Percentiles rank a stretch among this genome's conserved stretches.
phyloP scores from a whole-genome alignment of 2,329 filamentous ascomycete genomes.

The Lasiodiplodia theobromae region DNA sequence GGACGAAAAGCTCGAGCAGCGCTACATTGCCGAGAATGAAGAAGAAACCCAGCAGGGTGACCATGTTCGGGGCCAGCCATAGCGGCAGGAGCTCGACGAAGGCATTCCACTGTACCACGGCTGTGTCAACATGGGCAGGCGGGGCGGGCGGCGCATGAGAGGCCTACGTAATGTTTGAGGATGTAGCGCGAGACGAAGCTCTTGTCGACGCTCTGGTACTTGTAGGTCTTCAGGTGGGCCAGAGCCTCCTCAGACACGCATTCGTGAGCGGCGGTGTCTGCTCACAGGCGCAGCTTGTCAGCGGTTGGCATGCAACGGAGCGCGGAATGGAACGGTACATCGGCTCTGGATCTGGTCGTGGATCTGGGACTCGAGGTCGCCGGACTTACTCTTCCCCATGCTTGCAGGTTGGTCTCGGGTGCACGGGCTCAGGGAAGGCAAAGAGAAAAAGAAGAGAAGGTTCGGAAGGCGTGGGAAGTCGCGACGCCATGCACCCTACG shows the following conservation, averaged over 20 bases:
- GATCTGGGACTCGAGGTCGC: conserved; percentile 30
- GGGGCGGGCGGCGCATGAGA: conserved; percentile 24
- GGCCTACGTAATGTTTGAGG: conserved; percentile 88
- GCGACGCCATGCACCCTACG: conserved; percentile 12
- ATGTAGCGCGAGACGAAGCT: conserved; percentile 93
- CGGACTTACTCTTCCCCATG: conserved; percentile 32
- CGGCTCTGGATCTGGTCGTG: conserved; percentile 28
- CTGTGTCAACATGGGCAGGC: conserved; percentile 35
- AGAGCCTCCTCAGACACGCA: conserved; percentile 88
- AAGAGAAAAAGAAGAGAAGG: conserved; percentile 29
- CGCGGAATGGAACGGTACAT: conserved; percentile 29
- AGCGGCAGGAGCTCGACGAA: conserved; percentile 89
- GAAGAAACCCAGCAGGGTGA: conserved; percentile 92
- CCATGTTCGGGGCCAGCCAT: conserved; percentile 98
- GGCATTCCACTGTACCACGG: conserved; percentile 81
- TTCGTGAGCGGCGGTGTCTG: conserved; percentile 71
- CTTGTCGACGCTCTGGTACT: conserved; percentile 97
- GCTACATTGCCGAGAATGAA: conserved; percentile 89
- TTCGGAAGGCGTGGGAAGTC: conserved; percentile 9
- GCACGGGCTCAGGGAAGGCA: conserved; percentile 27
- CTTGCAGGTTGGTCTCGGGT: conserved; percentile 10
- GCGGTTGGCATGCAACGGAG: conserved; percentile 17
- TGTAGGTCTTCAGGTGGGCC: conserved; percentile 91
- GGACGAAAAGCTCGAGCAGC: conserved; percentile 78
- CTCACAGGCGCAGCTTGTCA: conserved; percentile 13